Evolutionary conservation across 1,139 yeast species (phyloP).

Genomic region (Pichia sp.): DNA sequence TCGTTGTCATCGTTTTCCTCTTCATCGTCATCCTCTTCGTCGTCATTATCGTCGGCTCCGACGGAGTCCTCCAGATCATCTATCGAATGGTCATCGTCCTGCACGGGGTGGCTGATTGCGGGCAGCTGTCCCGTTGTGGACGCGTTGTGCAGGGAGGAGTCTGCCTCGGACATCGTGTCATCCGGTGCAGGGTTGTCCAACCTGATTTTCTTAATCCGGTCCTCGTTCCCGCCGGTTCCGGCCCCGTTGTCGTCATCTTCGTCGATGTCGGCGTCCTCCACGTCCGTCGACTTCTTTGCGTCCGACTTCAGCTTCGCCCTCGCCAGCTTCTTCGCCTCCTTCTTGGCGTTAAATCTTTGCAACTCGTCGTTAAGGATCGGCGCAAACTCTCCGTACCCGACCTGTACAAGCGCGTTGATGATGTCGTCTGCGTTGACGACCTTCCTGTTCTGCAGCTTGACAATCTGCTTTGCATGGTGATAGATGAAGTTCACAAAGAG

Average conservation of each 20-base stretch:
- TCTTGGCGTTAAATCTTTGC: constrained; percentile 40
- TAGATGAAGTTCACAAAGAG: constrained; percentile 66
- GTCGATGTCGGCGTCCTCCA: constrained; percentile 11
- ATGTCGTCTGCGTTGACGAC: constrained; percentile 66
- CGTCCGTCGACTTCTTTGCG: not conserved
- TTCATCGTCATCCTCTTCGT: constrained; percentile 19
- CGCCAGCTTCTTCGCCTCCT: constrained; percentile 39
- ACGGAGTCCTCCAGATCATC: constrained; percentile 7
- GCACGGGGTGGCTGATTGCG: too few relatives aligned
- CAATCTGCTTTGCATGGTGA: constrained; percentile 55
- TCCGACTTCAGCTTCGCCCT: constrained; percentile 18
- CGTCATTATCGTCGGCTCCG: constrained; percentile 22
- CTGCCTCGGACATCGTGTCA: constrained; percentile 2
- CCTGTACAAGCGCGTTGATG: constrained; percentile 50
- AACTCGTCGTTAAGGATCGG: constrained; percentile 51
- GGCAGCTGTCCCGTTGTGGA: too few relatives aligned
- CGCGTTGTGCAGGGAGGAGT: not conserved
- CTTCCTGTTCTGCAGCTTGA: constrained; percentile 52
- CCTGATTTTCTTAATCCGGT: not conserved
- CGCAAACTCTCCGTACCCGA: constrained; percentile 52
- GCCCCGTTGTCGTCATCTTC: not conserved
- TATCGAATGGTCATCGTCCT: constrained; percentile 10
- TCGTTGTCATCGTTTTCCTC: constrained; percentile 5
- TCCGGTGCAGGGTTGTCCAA: not conserved
- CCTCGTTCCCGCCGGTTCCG: not conserved